Evolutionary conservation across 2,329 filamentous ascomycete species (phyloP).

Genomic region (Cercospora sp.): DNA sequence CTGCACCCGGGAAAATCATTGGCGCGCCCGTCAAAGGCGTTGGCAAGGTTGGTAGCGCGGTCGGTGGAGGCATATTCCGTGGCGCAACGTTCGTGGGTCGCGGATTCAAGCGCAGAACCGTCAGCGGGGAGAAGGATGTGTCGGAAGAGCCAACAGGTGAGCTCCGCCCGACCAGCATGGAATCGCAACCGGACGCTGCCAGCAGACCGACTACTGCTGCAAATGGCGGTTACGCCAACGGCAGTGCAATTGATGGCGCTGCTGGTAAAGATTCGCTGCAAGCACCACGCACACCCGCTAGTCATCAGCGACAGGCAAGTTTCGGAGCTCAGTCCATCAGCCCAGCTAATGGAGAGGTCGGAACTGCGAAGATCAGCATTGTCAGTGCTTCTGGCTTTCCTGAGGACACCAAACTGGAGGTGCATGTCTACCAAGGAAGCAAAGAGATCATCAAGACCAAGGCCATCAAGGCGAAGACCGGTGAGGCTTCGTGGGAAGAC

Average conservation of each 20-base stretch:
- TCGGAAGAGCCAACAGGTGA: conserved; percentile 29
- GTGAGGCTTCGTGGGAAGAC: conserved; percentile 65
- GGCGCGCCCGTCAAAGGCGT: conserved; percentile 94
- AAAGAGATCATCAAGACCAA: conserved; percentile 93
- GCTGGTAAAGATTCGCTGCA: conserved; percentile 29
- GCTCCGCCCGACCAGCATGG: conserved; percentile 35
- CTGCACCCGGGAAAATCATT: conserved; percentile 82
- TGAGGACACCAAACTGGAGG: conserved; percentile 40
- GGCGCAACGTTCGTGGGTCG: conserved; percentile 88
- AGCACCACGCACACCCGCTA: conserved; percentile 33
- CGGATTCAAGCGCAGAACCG: conserved; percentile 74
- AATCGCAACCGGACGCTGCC: conserved; percentile 23
- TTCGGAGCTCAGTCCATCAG: conserved; percentile 37
- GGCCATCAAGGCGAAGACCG: conserved; percentile 71
- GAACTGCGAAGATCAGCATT: conserved; percentile 77
- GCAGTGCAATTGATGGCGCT: conserved; percentile 29
- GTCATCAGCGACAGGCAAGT: conserved; percentile 51
- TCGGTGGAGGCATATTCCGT: conserved; percentile 79
- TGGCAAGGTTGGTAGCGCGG: conserved; percentile 69
- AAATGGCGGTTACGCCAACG: conserved; percentile 23
- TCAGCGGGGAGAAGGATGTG: conserved; percentile 50
- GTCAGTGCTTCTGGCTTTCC: conserved; percentile 75
- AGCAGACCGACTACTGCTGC: conserved; percentile 27
- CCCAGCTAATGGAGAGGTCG: conserved; percentile 55
- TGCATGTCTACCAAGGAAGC: conserved; percentile 45